Conservation (phyloP, 2,329 filamentous ascomycete species). For the Ophiostoma ips region DNA sequence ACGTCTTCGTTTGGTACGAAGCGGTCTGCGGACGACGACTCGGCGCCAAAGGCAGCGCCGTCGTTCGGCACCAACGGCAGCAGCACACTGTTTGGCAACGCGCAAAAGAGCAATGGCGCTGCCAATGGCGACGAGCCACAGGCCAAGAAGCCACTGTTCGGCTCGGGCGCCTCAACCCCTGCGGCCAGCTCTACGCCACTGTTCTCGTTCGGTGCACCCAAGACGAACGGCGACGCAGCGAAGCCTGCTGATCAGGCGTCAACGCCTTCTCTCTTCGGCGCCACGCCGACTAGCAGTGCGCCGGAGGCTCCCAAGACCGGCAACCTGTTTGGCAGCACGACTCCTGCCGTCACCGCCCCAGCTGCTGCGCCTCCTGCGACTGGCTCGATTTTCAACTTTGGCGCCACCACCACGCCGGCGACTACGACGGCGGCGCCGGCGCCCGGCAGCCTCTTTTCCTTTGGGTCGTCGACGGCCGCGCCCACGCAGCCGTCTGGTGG, state of each 20-base stretch:
- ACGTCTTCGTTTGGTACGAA: neutral
- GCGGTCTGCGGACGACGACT: conserved; percentile 6
- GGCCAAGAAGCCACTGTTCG: conserved; percentile 18
- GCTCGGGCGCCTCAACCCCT: conserved; percentile 2
- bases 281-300: neutral
- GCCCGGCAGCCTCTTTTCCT: conserved; percentile 3
- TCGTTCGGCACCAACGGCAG: neutral
- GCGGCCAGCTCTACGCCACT: conserved; percentile 2
- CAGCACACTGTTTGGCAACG: conserved; percentile 6
- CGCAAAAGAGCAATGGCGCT: conserved; percentile 11
- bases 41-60: neutral
- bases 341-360: neutral
- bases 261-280: neutral
- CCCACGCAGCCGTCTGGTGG: neutral
- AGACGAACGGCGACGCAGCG: conserved; percentile 4
- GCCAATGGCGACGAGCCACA: conserved; percentile 8
- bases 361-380: neutral
- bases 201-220: conserved; percentile 9
- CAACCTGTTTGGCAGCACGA: conserved; percentile 6
- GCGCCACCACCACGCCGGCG: neutral
- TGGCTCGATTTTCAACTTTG: conserved; percentile 9
- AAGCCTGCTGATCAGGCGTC: conserved; percentile 4
- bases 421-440: neutral
- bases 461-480: conserved; percentile 4
- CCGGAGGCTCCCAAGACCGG: conserved; percentile 1